phyloP scores from a whole-genome alignment of 2,329 filamentous ascomycete genomes.

The Trichoderma sp. region DNA sequence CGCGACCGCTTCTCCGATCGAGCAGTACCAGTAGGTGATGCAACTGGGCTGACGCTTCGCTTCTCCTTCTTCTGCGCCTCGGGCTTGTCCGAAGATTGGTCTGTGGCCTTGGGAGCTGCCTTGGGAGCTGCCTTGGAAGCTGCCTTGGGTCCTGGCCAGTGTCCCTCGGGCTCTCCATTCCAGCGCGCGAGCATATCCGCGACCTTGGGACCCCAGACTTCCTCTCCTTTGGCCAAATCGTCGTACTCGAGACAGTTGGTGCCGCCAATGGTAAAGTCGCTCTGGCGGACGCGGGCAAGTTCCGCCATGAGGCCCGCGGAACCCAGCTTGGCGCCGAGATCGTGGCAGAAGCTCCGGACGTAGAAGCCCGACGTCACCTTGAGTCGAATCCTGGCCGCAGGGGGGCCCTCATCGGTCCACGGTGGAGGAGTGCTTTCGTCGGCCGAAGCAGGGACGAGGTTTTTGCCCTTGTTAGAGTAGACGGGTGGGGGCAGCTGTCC shows the following conservation, averaged over 20 bases:
- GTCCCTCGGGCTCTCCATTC: conserved; percentile 35
- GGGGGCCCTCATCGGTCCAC: conserved; percentile 61
- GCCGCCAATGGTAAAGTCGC: conserved; percentile 68
- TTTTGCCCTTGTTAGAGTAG: conserved; percentile 43
- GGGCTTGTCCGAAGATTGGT: conserved; percentile 25
- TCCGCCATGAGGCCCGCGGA: conserved; percentile 85
- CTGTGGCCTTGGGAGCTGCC: conserved; percentile 23
- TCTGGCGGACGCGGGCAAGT: conserved; percentile 76
- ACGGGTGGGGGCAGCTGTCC: conserved; percentile 48
- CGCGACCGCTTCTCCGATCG: conserved; percentile 31
- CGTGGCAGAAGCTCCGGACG: conserved; percentile 88
- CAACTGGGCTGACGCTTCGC: conserved; percentile 18
- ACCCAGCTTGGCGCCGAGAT: conserved; percentile 76
- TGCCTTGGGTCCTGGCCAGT: conserved; percentile 23
- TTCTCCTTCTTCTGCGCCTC: conserved; percentile 19
- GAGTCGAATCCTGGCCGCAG: conserved; percentile 81
- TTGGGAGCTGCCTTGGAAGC: no score
- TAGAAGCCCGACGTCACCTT: conserved; percentile 96
- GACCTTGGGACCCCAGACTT: conserved; percentile 74
- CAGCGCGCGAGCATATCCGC: conserved; percentile 44
- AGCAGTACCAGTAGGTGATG: neutral
- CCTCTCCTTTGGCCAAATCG: conserved; percentile 72
- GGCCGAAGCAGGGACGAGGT: conserved; percentile 50
- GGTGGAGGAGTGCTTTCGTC: conserved; percentile 49
- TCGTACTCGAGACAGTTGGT: conserved; percentile 73